Evolutionary conservation across 352 stramenopile genomes (phyloP).

Genomic region (Phytophthora syringae): DNA sequence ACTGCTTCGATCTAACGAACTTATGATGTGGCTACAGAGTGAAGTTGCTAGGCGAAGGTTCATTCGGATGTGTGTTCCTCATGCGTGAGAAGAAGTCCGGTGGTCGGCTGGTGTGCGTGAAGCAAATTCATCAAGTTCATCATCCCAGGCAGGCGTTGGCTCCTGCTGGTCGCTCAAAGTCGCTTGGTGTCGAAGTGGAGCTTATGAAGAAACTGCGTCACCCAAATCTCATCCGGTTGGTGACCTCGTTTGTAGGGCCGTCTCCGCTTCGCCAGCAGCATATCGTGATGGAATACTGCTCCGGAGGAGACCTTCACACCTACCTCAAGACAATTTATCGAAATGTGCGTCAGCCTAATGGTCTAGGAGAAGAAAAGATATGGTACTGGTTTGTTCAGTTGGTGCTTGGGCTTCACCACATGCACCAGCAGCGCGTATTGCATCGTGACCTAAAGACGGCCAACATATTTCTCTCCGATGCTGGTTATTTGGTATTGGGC

Average conservation of each 20-base stretch:
- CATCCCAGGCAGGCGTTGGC: not conserved
- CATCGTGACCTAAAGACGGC: conserved; percentile 93
- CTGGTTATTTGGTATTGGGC: conserved; percentile 82
- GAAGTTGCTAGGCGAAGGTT: conserved; percentile 86
- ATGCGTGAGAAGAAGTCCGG: conserved; percentile 80
- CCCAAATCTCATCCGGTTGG: conserved; percentile 93
- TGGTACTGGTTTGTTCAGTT: conserved; percentile 94
- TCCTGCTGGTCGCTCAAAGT: conserved; percentile 8
- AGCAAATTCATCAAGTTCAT: conserved; percentile 78
- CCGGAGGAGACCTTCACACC: conserved; percentile 67
- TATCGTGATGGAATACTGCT: conserved; percentile 95
- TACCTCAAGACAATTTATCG: conserved; percentile 39
- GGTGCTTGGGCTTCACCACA: conserved; percentile 85
- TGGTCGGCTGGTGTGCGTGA: conserved; percentile 84
- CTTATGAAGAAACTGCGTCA: conserved; percentile 89
- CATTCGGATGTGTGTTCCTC: conserved; percentile 91
- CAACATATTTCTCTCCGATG: conserved; percentile 82
- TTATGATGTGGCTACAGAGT: conserved; percentile 30
- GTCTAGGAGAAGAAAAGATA: conserved; percentile 70
- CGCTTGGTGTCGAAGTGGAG: conserved; percentile 46
- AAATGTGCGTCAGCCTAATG: not conserved
- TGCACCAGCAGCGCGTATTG: conserved; percentile 81
- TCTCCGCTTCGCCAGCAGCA: conserved; percentile 43
- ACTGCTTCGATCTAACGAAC: not conserved
- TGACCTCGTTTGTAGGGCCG: conserved; percentile 53